Evolutionary conservation across 495 filamentous ascomycete genomes (phyloP).

Genomic region (Lepraria neglecta): DNA sequence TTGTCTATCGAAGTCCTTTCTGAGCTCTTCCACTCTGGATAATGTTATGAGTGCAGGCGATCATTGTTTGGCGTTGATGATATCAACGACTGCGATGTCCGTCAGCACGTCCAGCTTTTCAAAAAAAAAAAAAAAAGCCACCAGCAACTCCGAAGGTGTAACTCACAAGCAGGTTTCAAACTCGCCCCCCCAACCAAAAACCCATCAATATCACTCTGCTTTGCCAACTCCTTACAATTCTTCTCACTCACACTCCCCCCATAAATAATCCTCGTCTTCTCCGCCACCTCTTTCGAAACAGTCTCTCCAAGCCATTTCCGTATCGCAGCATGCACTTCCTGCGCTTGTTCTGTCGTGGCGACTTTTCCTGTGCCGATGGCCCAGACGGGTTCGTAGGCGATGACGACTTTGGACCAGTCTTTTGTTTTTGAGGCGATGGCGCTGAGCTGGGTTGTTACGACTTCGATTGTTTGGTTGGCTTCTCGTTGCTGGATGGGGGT

Average conservation of each 20-base stretch:
- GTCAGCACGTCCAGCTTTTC: slow-evolving; percentile 22
- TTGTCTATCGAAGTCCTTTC: not conserved
- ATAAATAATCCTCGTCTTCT: slow-evolving; percentile 85
- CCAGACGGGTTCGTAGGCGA: slow-evolving; percentile 99
- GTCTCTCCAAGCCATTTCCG: slow-evolving; percentile 76
- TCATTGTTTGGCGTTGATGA: slow-evolving; percentile 54
- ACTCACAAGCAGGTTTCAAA: slow-evolving; percentile 95
- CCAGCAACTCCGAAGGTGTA: not conserved
- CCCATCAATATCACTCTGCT: slow-evolving; percentile 90
- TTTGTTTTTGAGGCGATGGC: slow-evolving; percentile 62
- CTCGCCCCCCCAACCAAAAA: slow-evolving; percentile 97
- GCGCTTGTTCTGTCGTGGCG: slow-evolving; percentile 84
- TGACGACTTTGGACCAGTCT: slow-evolving; percentile 89
- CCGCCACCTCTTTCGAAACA: slow-evolving; percentile 63
- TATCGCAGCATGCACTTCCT: slow-evolving; percentile 91
- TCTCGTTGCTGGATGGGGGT: slow-evolving; percentile 63
- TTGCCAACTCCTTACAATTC: slow-evolving; percentile 91
- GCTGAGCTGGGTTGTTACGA: slow-evolving; percentile 72
- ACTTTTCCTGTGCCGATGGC: slow-evolving; percentile 98
- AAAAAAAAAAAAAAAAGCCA: not conserved
- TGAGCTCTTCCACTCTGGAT: not conserved
- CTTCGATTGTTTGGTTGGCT: slow-evolving; percentile 76
- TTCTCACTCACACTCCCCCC: slow-evolving; percentile 95
- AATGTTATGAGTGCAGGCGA: not conserved
- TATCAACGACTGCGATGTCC: slow-evolving; percentile 52